These are phyloP conservation scores for Xylaria sp. DNA, from an alignment of 2,329 filamentous ascomycete genomes.

Conservation along the genomic window DNA sequence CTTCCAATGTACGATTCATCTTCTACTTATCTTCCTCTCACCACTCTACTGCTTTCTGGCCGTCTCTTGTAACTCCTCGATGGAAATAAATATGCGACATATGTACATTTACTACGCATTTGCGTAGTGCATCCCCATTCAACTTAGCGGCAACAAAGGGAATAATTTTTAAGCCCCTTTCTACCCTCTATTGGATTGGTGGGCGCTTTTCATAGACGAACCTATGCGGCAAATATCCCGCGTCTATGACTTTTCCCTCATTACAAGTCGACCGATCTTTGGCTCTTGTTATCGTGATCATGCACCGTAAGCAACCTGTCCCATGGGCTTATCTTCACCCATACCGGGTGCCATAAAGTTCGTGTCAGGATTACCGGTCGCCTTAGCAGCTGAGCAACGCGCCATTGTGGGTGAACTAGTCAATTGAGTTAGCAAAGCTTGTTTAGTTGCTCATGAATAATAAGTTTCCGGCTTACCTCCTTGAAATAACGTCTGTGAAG, in stretches of 20 bases:
- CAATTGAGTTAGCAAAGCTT: constrained; percentile 29
- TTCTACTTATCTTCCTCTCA: constrained; percentile 20
- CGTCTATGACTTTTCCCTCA: constrained; percentile 25
- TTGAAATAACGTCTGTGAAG: constrained; percentile 96
- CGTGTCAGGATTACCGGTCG: constrained; percentile 78
- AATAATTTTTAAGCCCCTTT: constrained; percentile 11
- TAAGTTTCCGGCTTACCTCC: constrained; percentile 73
- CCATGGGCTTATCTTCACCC: constrained; percentile 70
- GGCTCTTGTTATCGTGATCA: constrained; percentile 47
- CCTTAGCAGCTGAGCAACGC: constrained; percentile 93
- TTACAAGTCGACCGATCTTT: constrained; percentile 3
- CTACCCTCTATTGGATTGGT: constrained; percentile 5
- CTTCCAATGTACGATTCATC: constrained; percentile 24
- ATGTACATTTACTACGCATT: constrained; percentile 44
- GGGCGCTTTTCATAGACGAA: constrained; percentile 8
- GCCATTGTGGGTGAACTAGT: constrained; percentile 96
- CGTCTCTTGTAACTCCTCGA: constrained; percentile 16
- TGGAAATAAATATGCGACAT: constrained; percentile 40
- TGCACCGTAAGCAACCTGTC: constrained; percentile 68
- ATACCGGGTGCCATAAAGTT: constrained; percentile 82
- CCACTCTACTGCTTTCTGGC: neutral
- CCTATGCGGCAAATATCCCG: constrained; percentile 4
- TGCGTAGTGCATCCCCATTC: constrained; percentile 30
- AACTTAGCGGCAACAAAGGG: constrained; percentile 22
- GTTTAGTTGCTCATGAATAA: neutral